Evolutionary conservation across 345 rosid species (phyloP), one percentile per base, ranked within the genome.

Genomic region (Arabis alpina): DNA sequence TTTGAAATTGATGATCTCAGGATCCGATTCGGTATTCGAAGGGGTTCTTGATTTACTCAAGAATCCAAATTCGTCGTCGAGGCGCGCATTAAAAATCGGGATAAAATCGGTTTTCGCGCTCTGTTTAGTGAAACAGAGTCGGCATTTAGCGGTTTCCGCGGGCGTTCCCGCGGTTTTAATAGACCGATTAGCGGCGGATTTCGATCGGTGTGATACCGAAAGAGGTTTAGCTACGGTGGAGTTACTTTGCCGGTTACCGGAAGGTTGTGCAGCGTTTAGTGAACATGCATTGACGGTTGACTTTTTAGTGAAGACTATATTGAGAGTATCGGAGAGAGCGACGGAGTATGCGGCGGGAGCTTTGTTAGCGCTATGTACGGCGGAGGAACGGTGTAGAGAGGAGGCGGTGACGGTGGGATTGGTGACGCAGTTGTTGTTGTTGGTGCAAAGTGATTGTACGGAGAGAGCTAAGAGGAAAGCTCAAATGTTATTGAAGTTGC

Each of bases 261-360:
- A 76, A 1, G 99, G 99, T 0, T 81, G 91, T 54, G 66, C 82
- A 16, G 98, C 92, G 19, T 84, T 91, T 8, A 73, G 83, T 1
- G 82, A 53, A 27, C 97, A 91, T 77, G 87, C 89, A 49, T 81
- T 89, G 28, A 89, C 92, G n/a, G 93, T 89, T 14, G 91, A 93
- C 51, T 50, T 91, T 47, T 76, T 94, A 42, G 99, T 94, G 52
- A 86, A 85, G 76, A 79, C 82, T 25, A 86, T 91, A 3, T 64
- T 91, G 32, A 86, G 88, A 81, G 81, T 94, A 12, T 94, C 99
- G 5, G 95, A 85, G 45, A 75, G 98, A 39, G 98, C 98, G 15
- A 89, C 99, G 42, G 99, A 94, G 85, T 83, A 91, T 62, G 96
- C 98, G 14, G 96, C 93, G 15, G 99, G 99, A 19, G 95, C 99